Percentiles rank a stretch among this genome's conserved stretches.
Evolutionary conservation across 106 monocot genomes (phyloP).

Genomic region (Acorus calamus): DNA sequence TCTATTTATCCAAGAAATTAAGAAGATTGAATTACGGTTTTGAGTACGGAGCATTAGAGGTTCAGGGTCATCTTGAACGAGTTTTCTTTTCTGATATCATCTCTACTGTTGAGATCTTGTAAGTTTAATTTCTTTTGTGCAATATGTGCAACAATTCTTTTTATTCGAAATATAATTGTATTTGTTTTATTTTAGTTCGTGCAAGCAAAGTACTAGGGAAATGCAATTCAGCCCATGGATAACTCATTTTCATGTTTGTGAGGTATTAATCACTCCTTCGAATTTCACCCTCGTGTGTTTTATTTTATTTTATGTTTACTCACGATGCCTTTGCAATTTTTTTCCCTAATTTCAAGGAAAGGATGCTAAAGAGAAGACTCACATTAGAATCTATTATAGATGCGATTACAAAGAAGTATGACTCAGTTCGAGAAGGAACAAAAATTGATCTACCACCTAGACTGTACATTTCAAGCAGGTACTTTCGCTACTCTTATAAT

Average conservation of each 20-base stretch:
- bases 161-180: background rate
- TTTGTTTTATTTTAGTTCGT: constrained; percentile 5
- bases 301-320: background rate
- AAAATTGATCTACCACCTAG: constrained; percentile 18
- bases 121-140: constrained; percentile 16
- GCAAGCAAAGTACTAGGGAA: constrained; percentile 7
- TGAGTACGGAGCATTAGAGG: constrained; percentile 78
- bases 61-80: constrained; percentile 65
- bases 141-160: too few species aligned
- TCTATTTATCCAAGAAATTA: constrained; percentile 53
- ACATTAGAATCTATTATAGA: constrained; percentile 20
- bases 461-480: constrained; percentile 43
- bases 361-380: constrained; percentile 38
- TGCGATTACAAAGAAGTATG: constrained; percentile 31
- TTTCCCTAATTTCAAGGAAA: constrained; percentile 30
- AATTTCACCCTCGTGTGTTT: background rate
- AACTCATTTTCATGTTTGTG: constrained; percentile 50
- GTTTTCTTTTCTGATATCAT: constrained; percentile 74
- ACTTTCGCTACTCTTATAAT: background rate
- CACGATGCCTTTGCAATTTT: background rate
- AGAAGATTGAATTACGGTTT: constrained; percentile 54
- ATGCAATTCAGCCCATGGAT: constrained; percentile 38
- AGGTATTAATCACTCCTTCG: constrained; percentile 20
- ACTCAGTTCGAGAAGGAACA: constrained; percentile 10
- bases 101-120: constrained; percentile 63